A percentile compares a stretch with the other conserved stretches of the same genome.
Evolutionary conservation across 768 basidiomycete species (phyloP).

Genomic region (Galerina sulciceps): DNA sequence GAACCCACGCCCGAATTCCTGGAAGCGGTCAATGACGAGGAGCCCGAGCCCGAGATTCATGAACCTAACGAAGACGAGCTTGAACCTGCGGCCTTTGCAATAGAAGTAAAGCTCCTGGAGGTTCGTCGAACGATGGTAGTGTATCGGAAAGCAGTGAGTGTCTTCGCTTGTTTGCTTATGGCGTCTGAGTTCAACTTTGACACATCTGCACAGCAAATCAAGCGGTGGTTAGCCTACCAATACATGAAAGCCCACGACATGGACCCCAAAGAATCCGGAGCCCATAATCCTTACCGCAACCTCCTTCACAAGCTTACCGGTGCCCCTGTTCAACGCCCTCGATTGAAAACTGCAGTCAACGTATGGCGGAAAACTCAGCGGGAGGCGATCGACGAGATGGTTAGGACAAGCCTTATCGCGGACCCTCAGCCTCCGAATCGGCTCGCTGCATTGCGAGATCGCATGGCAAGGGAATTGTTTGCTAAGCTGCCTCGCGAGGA

Average conservation of each 20-base stretch:
- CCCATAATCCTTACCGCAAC: neutral
- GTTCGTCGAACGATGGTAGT: neutral
- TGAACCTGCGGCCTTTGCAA: neutral
- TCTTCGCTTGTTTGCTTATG: neutral
- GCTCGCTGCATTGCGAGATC: neutral
- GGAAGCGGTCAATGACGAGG: constrained; percentile 8
- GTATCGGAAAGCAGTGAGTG: constrained; percentile 5
- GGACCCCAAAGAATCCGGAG: constrained; percentile 1
- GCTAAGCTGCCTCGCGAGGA: neutral
- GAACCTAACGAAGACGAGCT: neutral
- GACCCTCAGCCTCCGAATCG: neutral
- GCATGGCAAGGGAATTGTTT: neutral
- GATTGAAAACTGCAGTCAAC: neutral
- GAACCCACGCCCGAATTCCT: constrained; percentile 10
- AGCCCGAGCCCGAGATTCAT: constrained; percentile 1
- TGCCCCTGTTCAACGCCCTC: neutral
- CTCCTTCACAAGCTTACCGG: neutral
- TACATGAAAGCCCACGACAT: constrained; percentile 17
- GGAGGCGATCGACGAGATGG: neutral
- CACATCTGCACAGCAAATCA: constrained; percentile 14
- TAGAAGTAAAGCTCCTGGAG: neutral
- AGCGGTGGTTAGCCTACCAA: constrained; percentile 18
- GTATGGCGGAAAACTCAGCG: neutral
- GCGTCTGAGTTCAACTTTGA: neutral
- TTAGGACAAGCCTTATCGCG: neutral